A percentile compares a stretch with the other conserved stretches of the same genome.
Evolutionary conservation across 2,329 filamentous ascomycete species (phyloP).

Genomic region (Ampelomyces quisqualis): DNA sequence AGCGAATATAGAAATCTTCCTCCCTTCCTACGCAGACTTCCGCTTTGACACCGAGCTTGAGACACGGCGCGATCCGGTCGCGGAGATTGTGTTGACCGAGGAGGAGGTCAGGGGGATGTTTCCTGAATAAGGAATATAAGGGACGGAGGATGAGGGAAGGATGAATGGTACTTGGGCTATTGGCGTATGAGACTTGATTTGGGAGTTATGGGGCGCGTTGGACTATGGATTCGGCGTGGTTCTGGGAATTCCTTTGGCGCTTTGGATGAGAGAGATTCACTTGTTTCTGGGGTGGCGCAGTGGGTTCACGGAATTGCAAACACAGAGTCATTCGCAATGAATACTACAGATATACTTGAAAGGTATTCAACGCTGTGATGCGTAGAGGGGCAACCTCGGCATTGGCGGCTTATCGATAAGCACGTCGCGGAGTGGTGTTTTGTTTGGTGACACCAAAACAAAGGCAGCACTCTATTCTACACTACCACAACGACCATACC

Average conservation of each 20-base stretch:
- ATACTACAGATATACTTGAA: no score
- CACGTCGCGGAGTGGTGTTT: conserved; percentile 14
- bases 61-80: conserved; percentile 71
- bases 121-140: conserved; percentile 16
- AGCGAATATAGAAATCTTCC: conserved; percentile 78
- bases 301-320: no score
- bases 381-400: conserved; percentile 14
- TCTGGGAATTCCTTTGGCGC: no score
- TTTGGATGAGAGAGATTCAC: no score
- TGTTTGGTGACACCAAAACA: conserved; percentile 18
- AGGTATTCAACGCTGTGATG: no score
- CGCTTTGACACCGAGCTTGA: conserved; percentile 70
- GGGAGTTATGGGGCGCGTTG: neutral
- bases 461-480: conserved; percentile 10
- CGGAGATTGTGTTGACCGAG: conserved; percentile 75
- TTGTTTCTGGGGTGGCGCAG: no score
- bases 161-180: neutral
- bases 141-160: neutral
- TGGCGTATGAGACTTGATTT: neutral
- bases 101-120: conserved; percentile 59
- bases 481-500: neutral
- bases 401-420: conserved; percentile 17
- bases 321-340: no score
- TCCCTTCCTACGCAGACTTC: conserved; percentile 71
- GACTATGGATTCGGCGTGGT: neutral